These are phyloP conservation scores for Vaccinium vitisidaea DNA, from an alignment of 148 eudicot genomes.

Conservation along the genomic window DNA sequence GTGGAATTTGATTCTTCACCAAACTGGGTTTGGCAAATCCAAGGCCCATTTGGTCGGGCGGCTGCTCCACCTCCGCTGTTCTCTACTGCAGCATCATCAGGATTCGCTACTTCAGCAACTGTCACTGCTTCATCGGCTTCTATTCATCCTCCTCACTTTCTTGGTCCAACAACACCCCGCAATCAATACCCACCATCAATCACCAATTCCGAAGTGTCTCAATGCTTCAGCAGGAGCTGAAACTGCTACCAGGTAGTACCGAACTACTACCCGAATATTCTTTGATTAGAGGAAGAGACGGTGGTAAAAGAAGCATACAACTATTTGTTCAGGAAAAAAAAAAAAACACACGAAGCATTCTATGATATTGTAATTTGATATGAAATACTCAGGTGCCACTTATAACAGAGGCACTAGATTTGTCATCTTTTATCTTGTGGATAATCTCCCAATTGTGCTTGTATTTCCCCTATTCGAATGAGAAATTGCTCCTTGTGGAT, in stretches of 20 bases:
- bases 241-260: background rate
- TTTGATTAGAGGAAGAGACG: background rate
- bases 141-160: background rate
- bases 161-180: background rate
- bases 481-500: background rate
- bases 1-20: background rate
- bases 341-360: background rate
- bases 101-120: background rate
- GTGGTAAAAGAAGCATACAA: background rate
- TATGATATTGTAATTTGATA: background rate
- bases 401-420: background rate
- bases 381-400: background rate
- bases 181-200: background rate
- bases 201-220: background rate
- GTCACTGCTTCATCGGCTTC: background rate
- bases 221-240: too few species aligned
- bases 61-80: background rate
- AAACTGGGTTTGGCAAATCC: background rate
- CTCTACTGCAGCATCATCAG: conserved; percentile 2
- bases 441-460: background rate
- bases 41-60: background rate
- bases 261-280: background rate
- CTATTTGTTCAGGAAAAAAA: background rate
- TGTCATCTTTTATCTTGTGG: background rate
- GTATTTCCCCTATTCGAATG: background rate